Evolutionary conservation across 1,284 basidiomycete species (phyloP).

Genomic region (Leccinum subatratum): DNA sequence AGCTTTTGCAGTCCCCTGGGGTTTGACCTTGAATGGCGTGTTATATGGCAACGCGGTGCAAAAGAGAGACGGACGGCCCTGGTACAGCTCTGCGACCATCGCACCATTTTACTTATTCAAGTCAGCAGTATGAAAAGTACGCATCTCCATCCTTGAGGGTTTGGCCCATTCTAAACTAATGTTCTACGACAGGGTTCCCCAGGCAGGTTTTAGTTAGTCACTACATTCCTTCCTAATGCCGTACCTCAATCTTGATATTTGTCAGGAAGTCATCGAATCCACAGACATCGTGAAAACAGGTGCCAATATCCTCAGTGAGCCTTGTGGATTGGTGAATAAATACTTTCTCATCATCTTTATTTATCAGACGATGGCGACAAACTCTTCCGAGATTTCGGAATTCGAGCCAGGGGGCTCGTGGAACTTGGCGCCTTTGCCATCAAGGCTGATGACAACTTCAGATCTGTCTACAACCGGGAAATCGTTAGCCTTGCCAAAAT

Average conservation of each 20-base stretch:
- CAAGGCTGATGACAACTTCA: slow-evolving; percentile 43
- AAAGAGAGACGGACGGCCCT: slow-evolving; percentile 43
- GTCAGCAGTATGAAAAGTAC: slow-evolving; percentile 51
- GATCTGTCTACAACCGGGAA: slow-evolving; percentile 36
- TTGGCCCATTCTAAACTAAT: background rate
- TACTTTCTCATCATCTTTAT: background rate
- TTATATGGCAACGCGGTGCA: slow-evolving; percentile 33
- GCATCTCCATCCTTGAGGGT: background rate
- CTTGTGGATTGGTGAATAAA: background rate
- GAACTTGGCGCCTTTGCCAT: slow-evolving; percentile 53
- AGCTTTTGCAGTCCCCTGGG: slow-evolving; percentile 44
- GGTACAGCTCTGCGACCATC: slow-evolving; percentile 47
- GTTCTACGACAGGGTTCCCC: slow-evolving; percentile 37
- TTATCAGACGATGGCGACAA: slow-evolving; percentile 57
- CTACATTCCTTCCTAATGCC: background rate
- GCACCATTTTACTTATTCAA: slow-evolving; percentile 54
- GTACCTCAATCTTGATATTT: slow-evolving; percentile 2
- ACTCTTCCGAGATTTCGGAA: slow-evolving; percentile 56
- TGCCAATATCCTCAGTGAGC: slow-evolving; percentile 56
- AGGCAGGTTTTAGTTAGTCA: slow-evolving; percentile 35
- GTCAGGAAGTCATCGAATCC: slow-evolving; percentile 47
- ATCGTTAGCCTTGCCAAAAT: slow-evolving; percentile 53
- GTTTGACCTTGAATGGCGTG: slow-evolving; percentile 61
- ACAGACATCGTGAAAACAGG: slow-evolving; percentile 49
- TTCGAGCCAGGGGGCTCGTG: slow-evolving; percentile 47